Conservation (phyloP, 2,329 filamentous ascomycete genomes). For the Nigrospora sphaerica region DNA sequence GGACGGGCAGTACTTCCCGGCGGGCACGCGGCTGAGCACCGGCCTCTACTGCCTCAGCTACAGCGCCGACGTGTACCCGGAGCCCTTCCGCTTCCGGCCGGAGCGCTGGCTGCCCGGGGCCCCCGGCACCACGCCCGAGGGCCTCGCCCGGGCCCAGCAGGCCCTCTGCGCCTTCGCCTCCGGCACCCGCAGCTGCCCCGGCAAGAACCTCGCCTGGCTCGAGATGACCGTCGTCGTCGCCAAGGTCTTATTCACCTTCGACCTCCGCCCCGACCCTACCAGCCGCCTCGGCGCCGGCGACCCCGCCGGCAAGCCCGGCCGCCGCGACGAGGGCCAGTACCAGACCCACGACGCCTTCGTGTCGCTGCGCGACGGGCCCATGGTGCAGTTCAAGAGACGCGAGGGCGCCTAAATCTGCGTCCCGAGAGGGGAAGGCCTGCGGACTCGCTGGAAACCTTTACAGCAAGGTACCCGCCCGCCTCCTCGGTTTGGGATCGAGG, state of each 20-base stretch:
- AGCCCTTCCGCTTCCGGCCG: neutral
- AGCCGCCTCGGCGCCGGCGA: neutral
- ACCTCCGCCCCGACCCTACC: neutral
- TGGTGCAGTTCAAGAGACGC: slow-evolving; percentile 4
- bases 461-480: no score
- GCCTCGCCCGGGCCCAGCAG: neutral
- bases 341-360: slow-evolving; percentile 1
- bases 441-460: no score
- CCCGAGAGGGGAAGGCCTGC: no score
- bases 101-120: neutral
- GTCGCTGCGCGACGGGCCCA: slow-evolving; percentile 2
- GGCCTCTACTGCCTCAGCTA: neutral
- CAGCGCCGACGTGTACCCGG: neutral
- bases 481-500: no score
- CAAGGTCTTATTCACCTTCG: neutral
- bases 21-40: neutral
- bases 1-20: neutral
- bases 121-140: neutral
- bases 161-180: neutral
- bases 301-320: neutral
- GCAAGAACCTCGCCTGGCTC: neutral
- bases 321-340: neutral
- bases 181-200: neutral
- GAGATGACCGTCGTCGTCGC: neutral
- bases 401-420: neutral